These are phyloP conservation scores for Exserohilum rostratum DNA, from an alignment of 2,329 filamentous ascomycete genomes.

Conservation along the genomic window DNA sequence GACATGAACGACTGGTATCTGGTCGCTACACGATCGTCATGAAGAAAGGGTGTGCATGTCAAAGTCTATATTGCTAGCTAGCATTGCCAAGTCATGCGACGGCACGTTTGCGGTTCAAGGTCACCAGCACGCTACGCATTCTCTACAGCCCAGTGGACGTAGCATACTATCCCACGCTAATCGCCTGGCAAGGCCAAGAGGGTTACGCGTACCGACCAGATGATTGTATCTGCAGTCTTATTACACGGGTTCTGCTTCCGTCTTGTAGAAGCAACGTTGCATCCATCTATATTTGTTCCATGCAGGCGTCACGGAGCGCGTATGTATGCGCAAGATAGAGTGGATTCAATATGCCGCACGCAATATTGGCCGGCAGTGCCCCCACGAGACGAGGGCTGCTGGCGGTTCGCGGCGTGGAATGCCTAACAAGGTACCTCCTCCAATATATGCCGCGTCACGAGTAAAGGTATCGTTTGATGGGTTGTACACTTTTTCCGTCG, in stretches of 20 bases:
- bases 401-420: constrained; percentile 4
- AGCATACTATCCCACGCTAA: constrained; percentile 2
- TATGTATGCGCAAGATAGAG: constrained; percentile 5
- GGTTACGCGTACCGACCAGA: not conserved
- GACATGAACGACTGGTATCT: too few relatives aligned
- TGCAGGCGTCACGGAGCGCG: constrained; percentile 7
- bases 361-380: constrained; percentile 2
- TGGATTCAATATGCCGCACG: constrained; percentile 6
- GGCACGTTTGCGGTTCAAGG: not conserved
- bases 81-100: too few relatives aligned
- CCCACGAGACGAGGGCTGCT: not conserved
- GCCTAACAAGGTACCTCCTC: not conserved
- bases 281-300: constrained; percentile 2
- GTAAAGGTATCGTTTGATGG: not conserved
- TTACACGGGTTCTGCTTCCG: not conserved
- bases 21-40: too few relatives aligned
- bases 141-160: not conserved
- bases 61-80: too few relatives aligned
- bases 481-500: not conserved
- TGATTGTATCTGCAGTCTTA: not conserved
- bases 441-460: constrained; percentile 4
- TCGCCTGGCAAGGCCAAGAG: not conserved
- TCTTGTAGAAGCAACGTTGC: constrained; percentile 1
- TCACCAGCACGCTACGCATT: not conserved
- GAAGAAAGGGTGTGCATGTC: too few relatives aligned